Base-by-base conservation (phyloP, 2,329 filamentous ascomycete genomes). In the Beauveria sp. region DNA sequence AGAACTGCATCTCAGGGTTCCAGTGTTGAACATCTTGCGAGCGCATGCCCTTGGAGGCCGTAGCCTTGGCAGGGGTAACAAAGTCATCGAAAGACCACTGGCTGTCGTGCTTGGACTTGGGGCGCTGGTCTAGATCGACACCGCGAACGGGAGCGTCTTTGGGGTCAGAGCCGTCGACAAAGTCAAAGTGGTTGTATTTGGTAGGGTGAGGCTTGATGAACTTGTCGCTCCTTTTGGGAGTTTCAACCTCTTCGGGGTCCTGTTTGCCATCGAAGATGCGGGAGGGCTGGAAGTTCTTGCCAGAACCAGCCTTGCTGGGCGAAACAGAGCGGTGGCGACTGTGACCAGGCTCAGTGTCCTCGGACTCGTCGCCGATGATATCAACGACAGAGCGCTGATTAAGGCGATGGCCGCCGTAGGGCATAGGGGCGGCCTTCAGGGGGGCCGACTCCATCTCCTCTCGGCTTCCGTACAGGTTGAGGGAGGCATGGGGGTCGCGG, bases 21-120 rank as follows among this genome's bases (percentile, higher is more conserved):
- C 90, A 96, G 72, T 94, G 88, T 60, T 90, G 88, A 63, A 87
- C 82, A 63, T 94, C 86, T 69, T 91, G 84, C 44, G 81, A 77
- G 63, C 86, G 82, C 58, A 79, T 70, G 24, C 82, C 72, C 72
- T 88, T 89, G 51, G 80, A 76, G 5, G 82, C 80, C 53, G 84
- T 79, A 28, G 76, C 66, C 79, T 96, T 96, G 65, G 88, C 83
- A 0, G 93, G 93, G 0, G 92, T 96, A 18, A 79, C 78, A 68
- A 96, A 96, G 75, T 96, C 92, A 63, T 91, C 85, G 73, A 97
- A 97, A 54, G 86, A 85, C 92, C 93, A 97, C 64, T 90, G 87
- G 65, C 86, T 86, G 62, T 81, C 78, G 70, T 91, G 87, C 76
- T 89, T 90, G 59, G 80, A 79, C 69, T 80, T 82, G 63, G 76